phyloP scores from a whole-genome alignment of 805 yeast genomes.

The Kregervanrija delftensis region DNA sequence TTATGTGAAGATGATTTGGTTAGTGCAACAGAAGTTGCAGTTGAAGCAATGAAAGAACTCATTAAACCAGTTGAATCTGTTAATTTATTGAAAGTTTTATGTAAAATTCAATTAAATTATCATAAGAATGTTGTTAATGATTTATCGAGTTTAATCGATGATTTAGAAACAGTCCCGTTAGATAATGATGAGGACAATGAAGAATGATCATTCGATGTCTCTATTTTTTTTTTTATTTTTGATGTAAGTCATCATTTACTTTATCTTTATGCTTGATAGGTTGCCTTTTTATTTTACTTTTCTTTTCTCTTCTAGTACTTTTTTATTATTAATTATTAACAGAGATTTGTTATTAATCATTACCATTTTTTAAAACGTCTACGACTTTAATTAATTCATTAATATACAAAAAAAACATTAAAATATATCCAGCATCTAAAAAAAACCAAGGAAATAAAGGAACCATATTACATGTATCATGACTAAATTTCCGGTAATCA shows the following conservation, averaged over 20 bases:
- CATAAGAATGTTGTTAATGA: constrained; percentile 46
- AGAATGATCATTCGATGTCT: neutral
- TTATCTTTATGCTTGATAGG: neutral
- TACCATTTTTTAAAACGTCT: neutral
- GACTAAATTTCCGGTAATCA: constrained; percentile 2
- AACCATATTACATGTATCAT: neutral
- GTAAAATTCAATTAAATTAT: constrained; percentile 62
- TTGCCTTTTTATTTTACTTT: neutral
- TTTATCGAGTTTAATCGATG: constrained; percentile 38
- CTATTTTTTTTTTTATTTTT: neutral
- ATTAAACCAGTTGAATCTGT: constrained; percentile 62
- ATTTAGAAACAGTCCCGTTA: constrained; percentile 35
- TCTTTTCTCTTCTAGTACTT: neutral
- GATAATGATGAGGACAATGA: constrained; percentile 31
- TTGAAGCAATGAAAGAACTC: constrained; percentile 67
- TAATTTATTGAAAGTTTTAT: constrained; percentile 57
- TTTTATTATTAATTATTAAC: neutral
- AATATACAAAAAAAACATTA: neutral
- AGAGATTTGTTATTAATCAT: neutral
- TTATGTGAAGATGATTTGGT: constrained; percentile 72
- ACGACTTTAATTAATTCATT: neutral
- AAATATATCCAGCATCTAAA: neutral
- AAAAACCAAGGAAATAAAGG: neutral
- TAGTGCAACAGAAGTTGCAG: constrained; percentile 70
- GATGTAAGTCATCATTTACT: neutral